Base-by-base conservation (phyloP, 2,329 filamentous ascomycete genomes). In the Dactylellina parvicollis region DNA sequence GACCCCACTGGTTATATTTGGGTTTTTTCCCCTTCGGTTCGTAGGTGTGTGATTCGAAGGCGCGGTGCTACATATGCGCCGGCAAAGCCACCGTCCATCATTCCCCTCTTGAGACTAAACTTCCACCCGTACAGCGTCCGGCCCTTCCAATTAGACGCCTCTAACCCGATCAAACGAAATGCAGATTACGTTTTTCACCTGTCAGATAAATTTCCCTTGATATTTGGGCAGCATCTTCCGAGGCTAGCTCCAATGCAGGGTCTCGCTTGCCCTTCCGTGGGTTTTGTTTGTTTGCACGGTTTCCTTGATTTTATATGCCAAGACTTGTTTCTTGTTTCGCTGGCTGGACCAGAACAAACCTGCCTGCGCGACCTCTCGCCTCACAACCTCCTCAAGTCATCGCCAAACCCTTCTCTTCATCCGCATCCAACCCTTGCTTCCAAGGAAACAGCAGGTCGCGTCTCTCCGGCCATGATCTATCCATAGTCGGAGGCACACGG, bases 231-330 rank as follows among this genome's bases (percentile, higher is more conserved):
- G 36, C 8, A 20, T 32, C 34, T 49, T 36, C 56, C 42, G 49
- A 50, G 49, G 30, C 32, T 62, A 71, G 66, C 34, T 64, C 52
- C 22, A 49, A 73, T 55, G 69, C 69, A 73, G 69, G 69, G 69
- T 65, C 60, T 73, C 59, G 59, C 52, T 72, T 65, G 59, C 47
- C 20, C n/a, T 56, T 65, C 50, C 59, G 60, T 55, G 32, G 36
- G 28, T 42, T n/a, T n/a, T n/a, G n/a, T n/a, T 65, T 44, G 36
- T 50, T 54, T 72, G 32, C 16, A 50, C 16, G 16, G 28, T 60
- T 72, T 65, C 69, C 69, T 66, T 73, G 69, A 66, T 73, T 66
- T 65, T 60, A 57, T 55, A 65, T 32, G 69, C 69, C 69, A 73
- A 73, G 69, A 40, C 54, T 61, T 66, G 34, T 38, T 34, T 12